Evolutionary conservation across 768 basidiomycete species (phyloP).

Genomic region (Suillus subluteus): DNA sequence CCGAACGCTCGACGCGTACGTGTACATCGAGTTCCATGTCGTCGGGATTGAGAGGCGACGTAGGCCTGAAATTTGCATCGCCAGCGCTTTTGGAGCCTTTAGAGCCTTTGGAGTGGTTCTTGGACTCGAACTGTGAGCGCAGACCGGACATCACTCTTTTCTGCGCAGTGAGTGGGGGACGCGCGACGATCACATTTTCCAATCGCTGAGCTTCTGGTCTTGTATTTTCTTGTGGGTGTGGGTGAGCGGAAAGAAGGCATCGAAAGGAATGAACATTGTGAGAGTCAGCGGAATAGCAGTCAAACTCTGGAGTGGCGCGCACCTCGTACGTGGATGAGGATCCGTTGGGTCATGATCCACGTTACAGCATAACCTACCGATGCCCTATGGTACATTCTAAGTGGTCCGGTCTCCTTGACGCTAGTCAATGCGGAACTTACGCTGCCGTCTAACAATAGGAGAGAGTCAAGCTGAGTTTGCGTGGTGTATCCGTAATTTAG

Average conservation of each 20-base stretch:
- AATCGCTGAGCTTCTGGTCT: slow-evolving; percentile 27
- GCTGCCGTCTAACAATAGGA: slow-evolving; percentile 48
- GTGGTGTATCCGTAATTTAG: slow-evolving; percentile 6
- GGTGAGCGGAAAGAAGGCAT: background rate
- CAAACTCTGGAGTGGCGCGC: slow-evolving; percentile 14
- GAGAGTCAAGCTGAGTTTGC: slow-evolving; percentile 13
- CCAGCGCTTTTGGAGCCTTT: slow-evolving; percentile 20
- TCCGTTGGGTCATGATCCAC: slow-evolving; percentile 64
- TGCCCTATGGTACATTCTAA: slow-evolving; percentile 37
- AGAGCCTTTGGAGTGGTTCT: slow-evolving; percentile 8
- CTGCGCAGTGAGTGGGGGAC: too few species aligned
- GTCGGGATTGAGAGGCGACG: background rate
- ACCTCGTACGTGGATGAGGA: slow-evolving; percentile 62
- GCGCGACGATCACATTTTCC: slow-evolving; percentile 29
- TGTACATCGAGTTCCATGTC: slow-evolving; percentile 34
- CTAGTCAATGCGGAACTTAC: slow-evolving; percentile 35
- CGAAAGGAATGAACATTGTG: background rate
- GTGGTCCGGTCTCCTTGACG: slow-evolving; percentile 3
- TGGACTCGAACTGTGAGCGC: too few species aligned
- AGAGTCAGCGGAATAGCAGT: background rate
- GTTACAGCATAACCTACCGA: slow-evolving; percentile 60
- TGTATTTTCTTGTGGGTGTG: slow-evolving; percentile 16
- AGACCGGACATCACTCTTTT: background rate
- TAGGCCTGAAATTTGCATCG: slow-evolving; percentile 25
- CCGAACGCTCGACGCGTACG: slow-evolving; percentile 34